Conservation (phyloP, 2,329 filamentous ascomycete species). For the Aspergillus sclerotialis region DNA sequence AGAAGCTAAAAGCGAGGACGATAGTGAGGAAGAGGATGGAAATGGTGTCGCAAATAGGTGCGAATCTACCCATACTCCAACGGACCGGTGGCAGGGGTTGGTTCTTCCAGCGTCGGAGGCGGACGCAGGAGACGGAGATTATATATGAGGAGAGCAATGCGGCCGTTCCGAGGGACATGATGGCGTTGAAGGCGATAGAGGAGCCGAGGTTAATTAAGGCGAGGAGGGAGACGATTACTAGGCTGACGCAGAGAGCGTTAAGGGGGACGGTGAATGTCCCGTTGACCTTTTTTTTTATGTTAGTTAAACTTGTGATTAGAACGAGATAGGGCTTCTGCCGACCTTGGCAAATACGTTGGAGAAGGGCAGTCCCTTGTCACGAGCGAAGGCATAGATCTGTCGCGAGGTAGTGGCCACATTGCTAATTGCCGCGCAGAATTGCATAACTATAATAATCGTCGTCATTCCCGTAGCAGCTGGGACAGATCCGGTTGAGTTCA, state of each 20-base stretch:
- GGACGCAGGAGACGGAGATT: neutral
- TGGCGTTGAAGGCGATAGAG: constrained; percentile 33
- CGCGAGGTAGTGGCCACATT: constrained; percentile 30
- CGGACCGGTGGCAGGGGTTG: neutral
- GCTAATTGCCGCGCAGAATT: constrained; percentile 12
- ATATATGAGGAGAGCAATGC: constrained; percentile 33
- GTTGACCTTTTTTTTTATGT: no score
- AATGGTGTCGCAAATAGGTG: constrained; percentile 32
- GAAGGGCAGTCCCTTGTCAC: constrained; percentile 34
- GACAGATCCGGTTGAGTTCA: constrained; percentile 7
- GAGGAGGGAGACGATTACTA: constrained; percentile 13
- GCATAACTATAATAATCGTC: neutral
- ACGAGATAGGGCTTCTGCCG: no score
- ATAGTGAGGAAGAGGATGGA: constrained; percentile 17
- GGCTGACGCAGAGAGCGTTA: constrained; percentile 12
- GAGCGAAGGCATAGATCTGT: constrained; percentile 35
- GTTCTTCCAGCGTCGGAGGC: neutral
- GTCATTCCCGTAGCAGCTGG: constrained; percentile 1
- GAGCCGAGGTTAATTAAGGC: constrained; percentile 27
- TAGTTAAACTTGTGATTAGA: neutral
- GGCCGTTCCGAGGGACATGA: constrained; percentile 28
- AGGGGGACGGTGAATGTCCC: neutral
- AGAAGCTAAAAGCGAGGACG: constrained; percentile 20
- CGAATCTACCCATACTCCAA: constrained; percentile 35
- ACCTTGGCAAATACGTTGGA: constrained; percentile 6